Evolutionary conservation across 1,284 basidiomycete genomes (phyloP).

Genomic region (Boletellus deceptivus): DNA sequence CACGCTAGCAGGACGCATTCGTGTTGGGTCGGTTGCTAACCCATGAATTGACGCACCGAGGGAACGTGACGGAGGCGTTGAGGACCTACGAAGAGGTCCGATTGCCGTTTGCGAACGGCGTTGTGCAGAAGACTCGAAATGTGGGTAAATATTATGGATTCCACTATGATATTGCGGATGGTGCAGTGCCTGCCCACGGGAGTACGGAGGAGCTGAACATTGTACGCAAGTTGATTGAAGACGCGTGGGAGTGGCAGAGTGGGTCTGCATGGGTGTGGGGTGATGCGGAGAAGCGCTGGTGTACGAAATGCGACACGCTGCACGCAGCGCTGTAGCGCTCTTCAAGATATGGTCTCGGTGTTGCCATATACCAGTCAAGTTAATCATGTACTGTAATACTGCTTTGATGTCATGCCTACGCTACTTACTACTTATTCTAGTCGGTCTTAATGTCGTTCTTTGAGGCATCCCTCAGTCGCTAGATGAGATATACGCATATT

Average conservation of each 20-base stretch:
- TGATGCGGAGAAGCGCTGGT: constrained; percentile 16
- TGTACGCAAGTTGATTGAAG: constrained; percentile 13
- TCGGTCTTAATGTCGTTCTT: too few relatives aligned
- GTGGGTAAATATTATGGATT: constrained; percentile 7
- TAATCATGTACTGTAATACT: too few relatives aligned
- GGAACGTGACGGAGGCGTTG: constrained; percentile 25
- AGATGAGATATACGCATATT: too few relatives aligned
- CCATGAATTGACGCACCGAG: constrained; percentile 21
- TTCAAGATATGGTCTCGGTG: too few relatives aligned
- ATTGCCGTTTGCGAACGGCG: constrained; percentile 24
- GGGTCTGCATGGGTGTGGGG: constrained; percentile 11
- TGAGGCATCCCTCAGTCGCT: too few relatives aligned
- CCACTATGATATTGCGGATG: neutral
- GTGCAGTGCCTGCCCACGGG: neutral
- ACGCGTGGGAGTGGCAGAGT: constrained; percentile 21
- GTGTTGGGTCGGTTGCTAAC: constrained; percentile 36
- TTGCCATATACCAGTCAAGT: too few relatives aligned
- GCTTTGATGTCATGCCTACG: too few relatives aligned
- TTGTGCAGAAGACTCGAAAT: constrained; percentile 7
- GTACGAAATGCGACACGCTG: constrained; percentile 12
- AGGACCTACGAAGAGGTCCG: constrained; percentile 33
- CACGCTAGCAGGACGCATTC: constrained; percentile 33
- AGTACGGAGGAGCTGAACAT: constrained; percentile 8
- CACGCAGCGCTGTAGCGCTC: too few relatives aligned
- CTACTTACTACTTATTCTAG: too few relatives aligned